phyloP scores from a whole-genome alignment of 1,284 basidiomycete species.

The Ustilago bromivora region DNA sequence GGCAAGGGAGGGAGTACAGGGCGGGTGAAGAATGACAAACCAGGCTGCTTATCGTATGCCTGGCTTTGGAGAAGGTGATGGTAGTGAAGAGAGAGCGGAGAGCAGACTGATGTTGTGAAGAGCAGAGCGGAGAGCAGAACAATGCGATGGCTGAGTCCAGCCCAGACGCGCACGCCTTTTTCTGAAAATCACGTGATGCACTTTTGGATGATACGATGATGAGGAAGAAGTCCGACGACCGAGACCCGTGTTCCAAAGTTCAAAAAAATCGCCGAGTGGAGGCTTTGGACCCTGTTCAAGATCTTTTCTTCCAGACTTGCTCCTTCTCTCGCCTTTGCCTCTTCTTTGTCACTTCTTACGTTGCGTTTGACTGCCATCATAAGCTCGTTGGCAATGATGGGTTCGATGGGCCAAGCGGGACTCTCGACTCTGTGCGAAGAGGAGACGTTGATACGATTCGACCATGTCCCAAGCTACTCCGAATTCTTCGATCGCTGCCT shows the following conservation, averaged over 20 bases:
- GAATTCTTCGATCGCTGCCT: slow-evolving; percentile 46
- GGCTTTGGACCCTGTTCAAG: slow-evolving; percentile 6
- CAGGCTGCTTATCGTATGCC: too few relatives aligned
- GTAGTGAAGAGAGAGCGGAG: too few relatives aligned
- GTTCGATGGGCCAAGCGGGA: neutral
- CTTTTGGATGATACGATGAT: too few relatives aligned
- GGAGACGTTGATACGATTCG: slow-evolving; percentile 22
- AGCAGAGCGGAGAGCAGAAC: too few relatives aligned
- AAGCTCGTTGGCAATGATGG: neutral
- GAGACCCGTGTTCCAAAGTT: slow-evolving; percentile 14
- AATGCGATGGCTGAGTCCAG: too few relatives aligned
- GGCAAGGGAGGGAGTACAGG: too few relatives aligned
- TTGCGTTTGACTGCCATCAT: neutral
- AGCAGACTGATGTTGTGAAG: too few relatives aligned
- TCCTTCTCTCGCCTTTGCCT: too few relatives aligned
- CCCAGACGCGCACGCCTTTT: too few relatives aligned
- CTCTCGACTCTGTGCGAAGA: neutral
- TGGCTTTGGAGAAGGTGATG: too few relatives aligned
- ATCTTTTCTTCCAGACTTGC: neutral
- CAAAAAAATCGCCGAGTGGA: slow-evolving; percentile 13
- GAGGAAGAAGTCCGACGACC: neutral
- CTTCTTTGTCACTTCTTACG: neutral
- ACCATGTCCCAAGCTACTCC: slow-evolving; percentile 36
- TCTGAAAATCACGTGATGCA: too few relatives aligned
- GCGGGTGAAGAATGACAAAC: too few relatives aligned